Percentiles rank a stretch among this genome's conserved stretches.
Conservation (phyloP, 345 rosid species). For the Ceriops zippeliana region DNA sequence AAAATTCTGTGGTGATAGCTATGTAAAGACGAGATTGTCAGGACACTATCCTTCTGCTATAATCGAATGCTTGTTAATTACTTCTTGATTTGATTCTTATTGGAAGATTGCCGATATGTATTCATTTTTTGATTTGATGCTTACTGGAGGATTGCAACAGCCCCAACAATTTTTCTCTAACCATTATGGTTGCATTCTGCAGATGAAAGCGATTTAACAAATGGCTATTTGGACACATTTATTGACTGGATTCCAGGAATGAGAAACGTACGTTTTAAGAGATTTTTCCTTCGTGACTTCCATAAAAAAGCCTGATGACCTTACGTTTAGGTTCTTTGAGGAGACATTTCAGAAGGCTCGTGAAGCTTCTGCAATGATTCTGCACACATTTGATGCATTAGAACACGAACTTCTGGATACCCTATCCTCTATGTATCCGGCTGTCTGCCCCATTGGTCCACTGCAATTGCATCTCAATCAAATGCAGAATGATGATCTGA, state of each 20-base stretch:
- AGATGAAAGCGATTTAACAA: background rate
- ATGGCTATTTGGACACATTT: background rate
- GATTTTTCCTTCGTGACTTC: background rate
- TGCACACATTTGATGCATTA: slow-evolving; percentile 10
- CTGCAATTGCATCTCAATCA: background rate
- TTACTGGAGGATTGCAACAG: too few relatives aligned
- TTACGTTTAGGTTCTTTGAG: background rate
- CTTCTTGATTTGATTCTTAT: too few relatives aligned
- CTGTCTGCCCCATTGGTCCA: slow-evolving; percentile 3
- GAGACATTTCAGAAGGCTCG: background rate
- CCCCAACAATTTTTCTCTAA: background rate
- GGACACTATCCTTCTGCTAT: too few relatives aligned
- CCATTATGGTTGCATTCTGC: background rate
- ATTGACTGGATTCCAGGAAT: slow-evolving; percentile 7
- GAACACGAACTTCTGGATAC: slow-evolving; percentile 1
- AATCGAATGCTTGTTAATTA: too few relatives aligned
- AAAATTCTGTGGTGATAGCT: too few relatives aligned
- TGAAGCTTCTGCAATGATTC: slow-evolving; percentile 3
- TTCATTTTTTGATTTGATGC: too few relatives aligned
- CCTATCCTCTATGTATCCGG: background rate
- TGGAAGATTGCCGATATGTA: too few relatives aligned
- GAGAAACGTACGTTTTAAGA: background rate
- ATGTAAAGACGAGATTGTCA: too few relatives aligned
- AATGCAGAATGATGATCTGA: background rate
- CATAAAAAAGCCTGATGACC: background rate